Evolutionary conservation across 2,329 filamentous ascomycete genomes (phyloP).

Genomic region (Microsporum ferrugineum): DNA sequence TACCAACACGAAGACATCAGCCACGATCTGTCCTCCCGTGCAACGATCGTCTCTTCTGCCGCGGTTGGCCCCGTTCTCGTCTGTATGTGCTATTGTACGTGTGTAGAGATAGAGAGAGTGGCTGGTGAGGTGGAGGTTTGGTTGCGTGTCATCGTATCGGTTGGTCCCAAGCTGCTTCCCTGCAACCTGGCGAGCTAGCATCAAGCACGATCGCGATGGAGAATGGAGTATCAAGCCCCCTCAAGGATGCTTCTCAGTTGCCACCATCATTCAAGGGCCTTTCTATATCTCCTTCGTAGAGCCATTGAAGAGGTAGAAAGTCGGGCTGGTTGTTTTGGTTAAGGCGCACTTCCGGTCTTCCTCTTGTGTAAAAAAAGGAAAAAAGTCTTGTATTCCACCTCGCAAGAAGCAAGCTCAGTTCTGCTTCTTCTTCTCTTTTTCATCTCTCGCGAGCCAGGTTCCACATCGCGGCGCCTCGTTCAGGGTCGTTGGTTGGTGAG

Average conservation of each 20-base stretch:
- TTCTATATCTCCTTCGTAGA: not conserved
- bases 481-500: not conserved
- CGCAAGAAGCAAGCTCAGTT: no score
- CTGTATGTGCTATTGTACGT: not conserved
- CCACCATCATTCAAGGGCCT: not conserved
- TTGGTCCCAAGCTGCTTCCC: not conserved
- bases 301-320: not conserved
- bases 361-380: no score
- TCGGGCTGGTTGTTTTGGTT: no score
- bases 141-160: conserved; percentile 1
- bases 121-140: not conserved
- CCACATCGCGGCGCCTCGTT: not conserved
- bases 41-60: not conserved
- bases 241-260: not conserved
- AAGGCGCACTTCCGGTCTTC: no score
- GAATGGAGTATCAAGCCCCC: not conserved
- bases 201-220: conserved; percentile 2
- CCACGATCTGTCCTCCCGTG: not conserved
- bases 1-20: not conserved
- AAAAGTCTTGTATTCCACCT: no score
- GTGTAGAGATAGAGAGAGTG: not conserved
- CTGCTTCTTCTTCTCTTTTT: not conserved
- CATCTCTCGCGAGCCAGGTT: not conserved
- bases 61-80: not conserved
- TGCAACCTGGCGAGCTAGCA: not conserved